Evolutionary conservation across 495 filamentous ascomycete genomes (phyloP).

Genomic region (Neurospora sublineolata): DNA sequence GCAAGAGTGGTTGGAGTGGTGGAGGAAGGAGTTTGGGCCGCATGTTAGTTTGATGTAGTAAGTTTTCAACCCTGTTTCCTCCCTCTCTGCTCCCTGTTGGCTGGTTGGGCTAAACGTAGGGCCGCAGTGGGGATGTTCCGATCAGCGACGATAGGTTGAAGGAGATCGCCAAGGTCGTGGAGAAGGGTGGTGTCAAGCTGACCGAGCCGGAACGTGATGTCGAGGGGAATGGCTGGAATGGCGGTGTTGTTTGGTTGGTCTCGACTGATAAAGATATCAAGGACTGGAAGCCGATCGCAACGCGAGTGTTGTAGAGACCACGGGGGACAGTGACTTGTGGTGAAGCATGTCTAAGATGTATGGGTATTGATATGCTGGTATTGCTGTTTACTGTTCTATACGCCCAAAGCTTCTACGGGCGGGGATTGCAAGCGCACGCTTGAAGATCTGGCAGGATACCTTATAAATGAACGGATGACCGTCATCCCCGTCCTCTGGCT

Average conservation of each 20-base stretch:
- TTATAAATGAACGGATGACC: background rate
- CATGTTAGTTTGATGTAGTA: slow-evolving; percentile 26
- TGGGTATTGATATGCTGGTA: background rate
- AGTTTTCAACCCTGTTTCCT: background rate
- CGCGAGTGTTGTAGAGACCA: slow-evolving; percentile 6
- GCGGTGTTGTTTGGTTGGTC: slow-evolving; percentile 24
- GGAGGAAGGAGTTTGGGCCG: slow-evolving; percentile 15
- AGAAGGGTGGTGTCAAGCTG: slow-evolving; percentile 14
- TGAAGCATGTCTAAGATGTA: background rate
- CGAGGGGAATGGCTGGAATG: slow-evolving; percentile 15
- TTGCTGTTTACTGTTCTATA: background rate
- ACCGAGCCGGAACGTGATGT: background rate
- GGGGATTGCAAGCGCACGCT: background rate
- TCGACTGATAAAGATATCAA: slow-evolving; percentile 15
- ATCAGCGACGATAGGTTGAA: slow-evolving; percentile 11
- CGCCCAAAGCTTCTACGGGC: background rate
- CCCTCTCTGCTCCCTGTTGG: background rate
- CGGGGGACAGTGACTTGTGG: background rate
- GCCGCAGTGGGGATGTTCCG: slow-evolving; percentile 12
- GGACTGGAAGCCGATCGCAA: slow-evolving; percentile 22
- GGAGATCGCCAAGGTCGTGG: slow-evolving; percentile 9
- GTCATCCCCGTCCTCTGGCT: background rate
- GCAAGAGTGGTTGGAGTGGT: slow-evolving; percentile 15
- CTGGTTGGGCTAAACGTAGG: background rate
- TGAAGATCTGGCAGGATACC: background rate